These are phyloP conservation scores for Candida freyschussii DNA, from an alignment of 1,139 yeast genomes.

Conservation along the genomic window DNA sequence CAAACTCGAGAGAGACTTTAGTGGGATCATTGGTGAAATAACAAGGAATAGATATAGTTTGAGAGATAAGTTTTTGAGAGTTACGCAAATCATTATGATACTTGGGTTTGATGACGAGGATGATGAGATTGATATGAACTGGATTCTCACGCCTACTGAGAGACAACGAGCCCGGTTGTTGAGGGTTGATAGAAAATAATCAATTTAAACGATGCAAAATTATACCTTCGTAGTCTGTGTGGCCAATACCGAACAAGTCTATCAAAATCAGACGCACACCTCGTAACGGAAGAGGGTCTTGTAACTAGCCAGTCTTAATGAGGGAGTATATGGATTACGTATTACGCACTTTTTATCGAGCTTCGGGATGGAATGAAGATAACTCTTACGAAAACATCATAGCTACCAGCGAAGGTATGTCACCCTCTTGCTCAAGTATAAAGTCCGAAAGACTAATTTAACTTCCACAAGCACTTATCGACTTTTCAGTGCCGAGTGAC, in stretches of 20 bases:
- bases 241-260: too few species aligned
- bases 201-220: not conserved
- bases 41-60: conserved; percentile 62
- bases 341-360: conserved; percentile 59
- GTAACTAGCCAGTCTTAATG: too few species aligned
- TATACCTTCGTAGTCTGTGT: not conserved
- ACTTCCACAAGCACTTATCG: conserved; percentile 41
- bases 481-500: conserved; percentile 72
- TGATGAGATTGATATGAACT: conserved; percentile 51
- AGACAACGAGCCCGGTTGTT: conserved; percentile 52
- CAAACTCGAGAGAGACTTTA: conserved; percentile 77
- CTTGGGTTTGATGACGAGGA: conserved; percentile 85
- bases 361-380: conserved; percentile 75
- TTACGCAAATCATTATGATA: conserved; percentile 78
- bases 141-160: conserved; percentile 80
- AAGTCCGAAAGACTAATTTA: not conserved
- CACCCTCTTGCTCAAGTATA: too few species aligned
- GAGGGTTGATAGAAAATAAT: conserved; percentile 39
- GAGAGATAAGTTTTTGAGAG: conserved; percentile 71
- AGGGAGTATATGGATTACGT: conserved; percentile 82
- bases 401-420: conserved; percentile 55
- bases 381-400: conserved; percentile 70
- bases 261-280: too few species aligned
- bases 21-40: conserved; percentile 63
- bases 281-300: too few species aligned